Evolutionary conservation across 1,284 basidiomycete genomes (phyloP).

Genomic region (Gomphus sp.): DNA sequence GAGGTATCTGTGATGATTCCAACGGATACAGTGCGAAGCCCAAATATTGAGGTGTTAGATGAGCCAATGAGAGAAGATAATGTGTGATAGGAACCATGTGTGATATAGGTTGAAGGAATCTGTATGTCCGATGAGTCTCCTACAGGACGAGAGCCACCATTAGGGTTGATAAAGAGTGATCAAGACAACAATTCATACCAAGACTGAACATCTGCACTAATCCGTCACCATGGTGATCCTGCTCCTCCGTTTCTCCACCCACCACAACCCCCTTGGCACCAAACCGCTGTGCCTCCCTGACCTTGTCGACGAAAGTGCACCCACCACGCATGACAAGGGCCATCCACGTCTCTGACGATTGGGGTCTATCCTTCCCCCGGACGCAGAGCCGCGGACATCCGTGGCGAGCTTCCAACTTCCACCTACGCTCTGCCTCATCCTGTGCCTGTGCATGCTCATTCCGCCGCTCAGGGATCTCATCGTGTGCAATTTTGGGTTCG

Average conservation of each 20-base stretch:
- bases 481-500: neutral
- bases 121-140: constrained; percentile 66
- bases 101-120: constrained; percentile 68
- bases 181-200: constrained; percentile 33
- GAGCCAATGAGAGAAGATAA: constrained; percentile 49
- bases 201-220: constrained; percentile 88
- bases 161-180: constrained; percentile 5
- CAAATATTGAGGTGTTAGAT: constrained; percentile 70
- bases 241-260: constrained; percentile 63
- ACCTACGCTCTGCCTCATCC: neutral
- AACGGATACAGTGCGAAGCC: constrained; percentile 62
- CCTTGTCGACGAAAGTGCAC: constrained; percentile 86
- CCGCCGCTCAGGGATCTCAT: constrained; percentile 25
- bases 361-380: constrained; percentile 39
- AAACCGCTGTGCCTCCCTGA: constrained; percentile 68
- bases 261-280: constrained; percentile 88
- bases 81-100: constrained; percentile 56
- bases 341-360: constrained; percentile 65
- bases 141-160: constrained; percentile 20
- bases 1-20: constrained; percentile 70
- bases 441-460: constrained; percentile 4
- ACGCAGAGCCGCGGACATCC: constrained; percentile 62
- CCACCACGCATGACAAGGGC: constrained; percentile 79
- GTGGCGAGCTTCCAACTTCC: neutral
- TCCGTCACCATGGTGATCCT: constrained; percentile 63